These are phyloP conservation scores for Trichosphaerium sp. DNA, from an alignment of 78 protist genomes.

Conservation along the genomic window DNA sequence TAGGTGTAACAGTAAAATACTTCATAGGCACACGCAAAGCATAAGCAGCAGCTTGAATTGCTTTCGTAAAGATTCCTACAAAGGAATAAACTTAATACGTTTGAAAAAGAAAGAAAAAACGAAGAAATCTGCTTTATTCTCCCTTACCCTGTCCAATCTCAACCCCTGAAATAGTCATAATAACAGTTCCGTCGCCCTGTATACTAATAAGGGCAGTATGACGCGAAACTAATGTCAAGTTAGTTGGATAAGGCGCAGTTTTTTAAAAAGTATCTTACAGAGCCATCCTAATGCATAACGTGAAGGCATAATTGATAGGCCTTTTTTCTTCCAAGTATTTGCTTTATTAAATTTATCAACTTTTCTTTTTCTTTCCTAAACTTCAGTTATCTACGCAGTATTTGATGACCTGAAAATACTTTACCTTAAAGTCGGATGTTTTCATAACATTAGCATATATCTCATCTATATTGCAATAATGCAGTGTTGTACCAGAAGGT, in stretches of 20 bases:
- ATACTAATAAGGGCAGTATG: not conserved
- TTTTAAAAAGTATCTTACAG: not conserved
- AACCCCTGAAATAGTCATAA: slow-evolving; percentile 15
- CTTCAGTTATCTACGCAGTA: not conserved
- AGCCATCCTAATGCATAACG: slow-evolving; percentile 25
- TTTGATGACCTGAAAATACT: too few relatives aligned
- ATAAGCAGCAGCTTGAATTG: slow-evolving; percentile 20
- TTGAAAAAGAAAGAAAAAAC: too few relatives aligned
- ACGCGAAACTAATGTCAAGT: too few relatives aligned
- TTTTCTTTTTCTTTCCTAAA: not conserved
- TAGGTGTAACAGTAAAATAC: too few relatives aligned
- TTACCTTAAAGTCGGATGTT: too few relatives aligned
- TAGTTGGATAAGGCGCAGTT: not conserved
- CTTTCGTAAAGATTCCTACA: slow-evolving; percentile 43
- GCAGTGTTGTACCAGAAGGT: not conserved
- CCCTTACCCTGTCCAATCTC: slow-evolving; percentile 67
- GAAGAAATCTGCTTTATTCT: too few relatives aligned
- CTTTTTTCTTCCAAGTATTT: slow-evolving; percentile 38
- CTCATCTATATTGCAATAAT: not conserved
- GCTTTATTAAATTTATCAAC: slow-evolving; percentile 19
- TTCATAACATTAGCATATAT: not conserved
- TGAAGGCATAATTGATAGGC: slow-evolving; percentile 7
- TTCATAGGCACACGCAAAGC: too few relatives aligned
- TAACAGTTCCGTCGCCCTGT: slow-evolving; percentile 25
- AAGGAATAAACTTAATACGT: too few relatives aligned